Percentiles rank a stretch among this genome's conserved stretches.
phyloP scores from a whole-genome alignment of 2,329 filamentous ascomycete species.

The Didymella keratinophila region DNA sequence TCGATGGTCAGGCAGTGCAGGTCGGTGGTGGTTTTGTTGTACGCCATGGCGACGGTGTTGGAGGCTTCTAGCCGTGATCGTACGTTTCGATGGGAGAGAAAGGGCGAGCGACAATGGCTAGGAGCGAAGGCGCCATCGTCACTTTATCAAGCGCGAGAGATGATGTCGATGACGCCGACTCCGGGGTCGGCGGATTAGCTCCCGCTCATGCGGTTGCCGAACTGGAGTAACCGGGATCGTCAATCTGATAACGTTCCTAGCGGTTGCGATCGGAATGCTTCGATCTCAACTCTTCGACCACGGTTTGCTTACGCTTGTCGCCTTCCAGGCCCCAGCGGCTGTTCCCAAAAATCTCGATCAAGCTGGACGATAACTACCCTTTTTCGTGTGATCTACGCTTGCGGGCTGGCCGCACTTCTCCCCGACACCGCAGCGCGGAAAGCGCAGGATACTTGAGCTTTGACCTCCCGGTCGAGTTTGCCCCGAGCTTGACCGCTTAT shows the following conservation, averaged over 20 bases:
- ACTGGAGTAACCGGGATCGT: background rate
- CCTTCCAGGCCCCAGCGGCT: background rate
- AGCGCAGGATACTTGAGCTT: background rate
- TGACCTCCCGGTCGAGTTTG: slow-evolving; percentile 14
- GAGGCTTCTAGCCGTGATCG: background rate
- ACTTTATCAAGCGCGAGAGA: slow-evolving; percentile 10
- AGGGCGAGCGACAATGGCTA: background rate
- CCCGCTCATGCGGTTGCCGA: slow-evolving; percentile 18
- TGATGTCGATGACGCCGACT: slow-evolving; percentile 22
- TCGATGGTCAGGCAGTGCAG: slow-evolving; percentile 40
- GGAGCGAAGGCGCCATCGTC: slow-evolving; percentile 9
- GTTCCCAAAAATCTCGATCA: background rate
- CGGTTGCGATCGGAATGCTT: background rate
- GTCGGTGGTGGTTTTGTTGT: slow-evolving; percentile 27
- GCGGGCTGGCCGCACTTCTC: background rate
- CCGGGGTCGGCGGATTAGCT: slow-evolving; percentile 13
- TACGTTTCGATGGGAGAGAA: no score
- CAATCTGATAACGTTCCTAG: slow-evolving; percentile 11
- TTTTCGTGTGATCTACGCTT: background rate
- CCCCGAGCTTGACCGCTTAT: slow-evolving; percentile 14
- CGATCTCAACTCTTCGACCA: background rate
- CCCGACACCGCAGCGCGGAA: slow-evolving; percentile 1
- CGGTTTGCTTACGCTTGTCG: background rate
- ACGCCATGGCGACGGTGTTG: slow-evolving; percentile 20
- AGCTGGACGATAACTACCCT: background rate